phyloP scores from a whole-genome alignment of 2,329 filamentous ascomycete genomes.

The Fusarium temperatum region DNA sequence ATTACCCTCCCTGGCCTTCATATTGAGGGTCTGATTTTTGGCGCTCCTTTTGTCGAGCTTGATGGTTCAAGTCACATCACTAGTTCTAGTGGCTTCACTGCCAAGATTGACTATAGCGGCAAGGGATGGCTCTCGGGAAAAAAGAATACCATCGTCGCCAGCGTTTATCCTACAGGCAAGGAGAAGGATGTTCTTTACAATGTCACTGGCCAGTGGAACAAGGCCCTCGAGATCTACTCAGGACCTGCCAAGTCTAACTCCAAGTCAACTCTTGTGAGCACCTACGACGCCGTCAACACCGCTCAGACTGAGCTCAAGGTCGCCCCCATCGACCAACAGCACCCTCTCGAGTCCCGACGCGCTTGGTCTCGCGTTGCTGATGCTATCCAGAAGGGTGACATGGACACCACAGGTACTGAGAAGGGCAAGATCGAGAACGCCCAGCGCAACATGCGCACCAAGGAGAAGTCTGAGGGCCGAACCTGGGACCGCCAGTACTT shows the following conservation, averaged over 20 bases:
- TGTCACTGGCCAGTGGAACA: slow-evolving; percentile 91
- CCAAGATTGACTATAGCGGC: slow-evolving; percentile 91
- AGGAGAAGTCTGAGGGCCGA: slow-evolving; percentile 77
- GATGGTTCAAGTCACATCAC: slow-evolving; percentile 86
- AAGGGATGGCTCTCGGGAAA: slow-evolving; percentile 95
- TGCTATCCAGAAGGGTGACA: slow-evolving; percentile 82
- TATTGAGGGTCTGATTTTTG: slow-evolving; percentile 90
- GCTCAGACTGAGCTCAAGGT: slow-evolving; percentile 75
- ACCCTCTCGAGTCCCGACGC: slow-evolving; percentile 85
- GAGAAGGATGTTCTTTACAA: slow-evolving; percentile 82
- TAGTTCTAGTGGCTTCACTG: slow-evolving; percentile 85
- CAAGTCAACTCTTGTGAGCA: slow-evolving; percentile 60
- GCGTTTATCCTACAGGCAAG: slow-evolving; percentile 73
- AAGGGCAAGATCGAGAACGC: slow-evolving; percentile 92
- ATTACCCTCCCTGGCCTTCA: slow-evolving; percentile 92
- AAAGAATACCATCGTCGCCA: slow-evolving; percentile 88
- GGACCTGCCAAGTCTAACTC: slow-evolving; percentile 63
- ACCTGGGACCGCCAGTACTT: slow-evolving; percentile 91
- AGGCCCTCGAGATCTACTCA: slow-evolving; percentile 80
- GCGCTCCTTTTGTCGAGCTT: slow-evolving; percentile 89
- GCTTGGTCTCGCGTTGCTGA: slow-evolving; percentile 89
- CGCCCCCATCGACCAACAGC: slow-evolving; percentile 78
- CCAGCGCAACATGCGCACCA: slow-evolving; percentile 77
- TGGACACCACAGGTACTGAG: slow-evolving; percentile 79
- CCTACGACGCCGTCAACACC: slow-evolving; percentile 66